Percentiles rank a stretch among this genome's conserved stretches.
phyloP scores from a whole-genome alignment of 257 asterid genomes.

The Solanum chaucha region DNA sequence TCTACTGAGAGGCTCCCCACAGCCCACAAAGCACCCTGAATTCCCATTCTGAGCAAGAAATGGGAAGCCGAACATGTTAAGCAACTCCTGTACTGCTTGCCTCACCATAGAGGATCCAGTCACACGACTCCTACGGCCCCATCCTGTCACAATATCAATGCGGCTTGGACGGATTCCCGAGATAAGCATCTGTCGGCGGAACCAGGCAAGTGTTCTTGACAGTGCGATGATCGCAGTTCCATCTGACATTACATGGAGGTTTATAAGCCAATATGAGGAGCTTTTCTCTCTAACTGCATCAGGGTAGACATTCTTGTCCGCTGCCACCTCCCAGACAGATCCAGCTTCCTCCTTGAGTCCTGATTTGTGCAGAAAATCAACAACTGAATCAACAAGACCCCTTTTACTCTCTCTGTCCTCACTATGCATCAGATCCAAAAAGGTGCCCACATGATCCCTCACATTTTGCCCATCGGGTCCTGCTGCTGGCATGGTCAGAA shows the following conservation, averaged over 20 bases:
- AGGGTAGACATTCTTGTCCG: constrained; percentile 69
- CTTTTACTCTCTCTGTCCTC: constrained; percentile 96
- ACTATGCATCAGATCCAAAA: constrained; percentile 86
- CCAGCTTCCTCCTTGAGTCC: constrained; percentile 97
- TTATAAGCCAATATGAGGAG: constrained; percentile 77
- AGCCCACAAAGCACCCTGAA: constrained; percentile 85
- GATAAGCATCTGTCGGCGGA: constrained; percentile 59
- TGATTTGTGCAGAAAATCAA: constrained; percentile 79
- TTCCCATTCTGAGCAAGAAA: constrained; percentile 66
- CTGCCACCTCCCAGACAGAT: constrained; percentile 93
- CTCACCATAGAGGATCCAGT: constrained; percentile 83
- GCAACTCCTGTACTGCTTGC: constrained; percentile 66
- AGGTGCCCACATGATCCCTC: constrained; percentile 62
- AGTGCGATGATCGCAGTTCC: constrained; percentile 94
- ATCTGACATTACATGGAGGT: constrained; percentile 90
- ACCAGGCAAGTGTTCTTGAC: constrained; percentile 86
- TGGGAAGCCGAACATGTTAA: constrained; percentile 56
- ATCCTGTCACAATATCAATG: constrained; percentile 85
- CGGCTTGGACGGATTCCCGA: constrained; percentile 61
- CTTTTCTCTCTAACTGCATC: constrained; percentile 82
- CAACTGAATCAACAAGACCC: constrained; percentile 81
- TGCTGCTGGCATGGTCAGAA: constrained; percentile 74
- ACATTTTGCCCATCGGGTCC: constrained; percentile 90
- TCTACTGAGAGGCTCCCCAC: constrained; percentile 71
- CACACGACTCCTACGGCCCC: constrained; percentile 94